Evolutionary conservation across 202 grass and related monocot species (phyloP), one percentile per base, ranked within the genome.

Genomic region (Cymbopogon flexuosus): DNA sequence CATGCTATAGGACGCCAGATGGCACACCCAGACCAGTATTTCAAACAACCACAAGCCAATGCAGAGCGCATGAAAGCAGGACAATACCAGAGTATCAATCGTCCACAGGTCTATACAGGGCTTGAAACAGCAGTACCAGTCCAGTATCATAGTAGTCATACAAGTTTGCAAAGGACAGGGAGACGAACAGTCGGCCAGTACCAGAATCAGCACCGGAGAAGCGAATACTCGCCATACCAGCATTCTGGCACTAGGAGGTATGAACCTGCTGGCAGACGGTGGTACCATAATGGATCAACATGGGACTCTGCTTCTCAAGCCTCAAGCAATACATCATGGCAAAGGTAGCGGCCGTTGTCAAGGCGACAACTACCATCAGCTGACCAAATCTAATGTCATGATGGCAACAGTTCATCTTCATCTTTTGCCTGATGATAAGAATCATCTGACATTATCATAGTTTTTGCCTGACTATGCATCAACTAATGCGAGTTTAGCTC

Each of bases 141-240:
- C 65, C n/a, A 63, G 37, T 64, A 64, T 21, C 1, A 65, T n/a
- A n/a, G n/a, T 37, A 9, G 35, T 56, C 6, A n/a, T 18, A 14
- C 41, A 19, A 9, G 12, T 12, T 67, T 7, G 13, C 34, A 82
- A 37, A 43, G 23, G 24, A 15, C 33, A 49, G 51, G 70, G 6
- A 31, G 40, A 33, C 77, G 19, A 62, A 19, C 49, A 21, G 8
- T 42, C 16, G 15, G 58, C 8, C 34, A 3, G 30, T 46, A 64
- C 56, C 66, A 62, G 86, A 80, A 69, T 68, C 69, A 62, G 39
- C 62, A 39, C 10, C 30, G 27, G 42, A 52, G 76, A 84, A 19
- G 15, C 23, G 47, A 62, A 39, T 75, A 80, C 24, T 54, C 51
- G 5, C 45, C 76, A 31, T 62, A 40, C 27, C 46, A 52, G 49